A percentile compares a stretch with the other conserved stretches of the same genome.
These are phyloP conservation scores for Phytophthora cactorum DNA, from an alignment of 352 stramenopile species.

Conservation along the genomic window DNA sequence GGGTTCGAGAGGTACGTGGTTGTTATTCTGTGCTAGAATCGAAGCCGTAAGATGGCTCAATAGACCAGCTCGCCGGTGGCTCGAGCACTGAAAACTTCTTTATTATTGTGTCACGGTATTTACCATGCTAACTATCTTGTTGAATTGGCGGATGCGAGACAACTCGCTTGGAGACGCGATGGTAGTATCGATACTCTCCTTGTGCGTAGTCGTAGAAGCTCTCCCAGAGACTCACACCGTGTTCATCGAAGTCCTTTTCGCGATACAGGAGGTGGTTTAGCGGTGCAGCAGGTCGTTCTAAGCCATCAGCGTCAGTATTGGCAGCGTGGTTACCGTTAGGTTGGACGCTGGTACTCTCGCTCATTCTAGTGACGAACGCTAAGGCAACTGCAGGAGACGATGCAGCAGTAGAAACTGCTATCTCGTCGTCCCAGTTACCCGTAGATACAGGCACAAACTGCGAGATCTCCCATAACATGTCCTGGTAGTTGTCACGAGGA, in stretches of 20 bases:
- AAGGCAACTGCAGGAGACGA: constrained; percentile 25
- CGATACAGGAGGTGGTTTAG: constrained; percentile 31
- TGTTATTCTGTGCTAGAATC: not conserved
- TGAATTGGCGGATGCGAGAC: constrained; percentile 26
- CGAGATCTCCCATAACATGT: constrained; percentile 70
- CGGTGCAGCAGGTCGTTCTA: constrained; percentile 1
- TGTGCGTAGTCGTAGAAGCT: constrained; percentile 70
- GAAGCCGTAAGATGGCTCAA: constrained; percentile 15
- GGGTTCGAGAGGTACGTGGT: not conserved
- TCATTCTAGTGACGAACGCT: constrained; percentile 26
- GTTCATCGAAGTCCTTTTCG: constrained; percentile 58
- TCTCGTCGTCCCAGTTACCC: constrained; percentile 34
- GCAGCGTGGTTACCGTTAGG: not conserved
- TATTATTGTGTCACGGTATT: not conserved
- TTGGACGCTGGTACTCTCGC: constrained; percentile 10
- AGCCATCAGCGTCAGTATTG: constrained; percentile 2
- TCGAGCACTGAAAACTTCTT: not conserved
- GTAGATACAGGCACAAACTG: constrained; percentile 59
- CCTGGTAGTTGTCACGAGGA: constrained; percentile 67
- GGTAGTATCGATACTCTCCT: constrained; percentile 67
- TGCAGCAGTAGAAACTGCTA: constrained; percentile 1
- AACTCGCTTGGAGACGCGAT: constrained; percentile 72
- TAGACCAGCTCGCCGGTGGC: constrained; percentile 15
- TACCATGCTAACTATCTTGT: constrained; percentile 1
- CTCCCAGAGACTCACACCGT: constrained; percentile 68